Evolutionary conservation across 169 alveolate genomes (phyloP).

Genomic region (Plasmodium inui): DNA sequence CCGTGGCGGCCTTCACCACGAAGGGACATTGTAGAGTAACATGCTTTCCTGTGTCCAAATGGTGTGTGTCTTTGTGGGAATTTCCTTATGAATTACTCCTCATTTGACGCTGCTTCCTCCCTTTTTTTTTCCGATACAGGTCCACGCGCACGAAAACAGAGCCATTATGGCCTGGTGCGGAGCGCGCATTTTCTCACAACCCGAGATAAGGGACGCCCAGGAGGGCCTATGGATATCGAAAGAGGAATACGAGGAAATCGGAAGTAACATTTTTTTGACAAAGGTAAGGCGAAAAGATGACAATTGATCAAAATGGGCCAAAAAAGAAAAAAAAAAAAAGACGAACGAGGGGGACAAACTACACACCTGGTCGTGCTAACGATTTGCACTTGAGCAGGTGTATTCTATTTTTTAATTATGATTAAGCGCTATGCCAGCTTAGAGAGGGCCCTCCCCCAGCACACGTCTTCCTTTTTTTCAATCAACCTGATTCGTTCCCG

Average conservation of each 20-base stretch:
- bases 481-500: neutral
- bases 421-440: neutral
- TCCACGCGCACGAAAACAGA: slow-evolving; percentile 60
- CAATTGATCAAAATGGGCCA: neutral
- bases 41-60: neutral
- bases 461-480: neutral
- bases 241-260: slow-evolving; percentile 80
- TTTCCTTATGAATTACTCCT: neutral
- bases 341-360: neutral
- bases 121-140: slow-evolving; percentile 12
- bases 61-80: neutral
- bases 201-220: slow-evolving; percentile 75
- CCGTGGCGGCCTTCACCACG: neutral
- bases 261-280: slow-evolving; percentile 75
- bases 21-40: neutral
- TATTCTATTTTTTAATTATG: neutral
- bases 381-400: neutral
- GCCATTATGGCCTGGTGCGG: slow-evolving; percentile 75
- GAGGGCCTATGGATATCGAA: slow-evolving; percentile 80
- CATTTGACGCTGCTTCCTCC: neutral
- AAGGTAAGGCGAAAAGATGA: slow-evolving; percentile 51
- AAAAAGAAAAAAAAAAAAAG: neutral
- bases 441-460: neutral
- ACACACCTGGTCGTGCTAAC: neutral
- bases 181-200: slow-evolving; percentile 46